Evolutionary conservation across 306 rosid species (phyloP).

Genomic region (Pyrus bretschneideri): DNA sequence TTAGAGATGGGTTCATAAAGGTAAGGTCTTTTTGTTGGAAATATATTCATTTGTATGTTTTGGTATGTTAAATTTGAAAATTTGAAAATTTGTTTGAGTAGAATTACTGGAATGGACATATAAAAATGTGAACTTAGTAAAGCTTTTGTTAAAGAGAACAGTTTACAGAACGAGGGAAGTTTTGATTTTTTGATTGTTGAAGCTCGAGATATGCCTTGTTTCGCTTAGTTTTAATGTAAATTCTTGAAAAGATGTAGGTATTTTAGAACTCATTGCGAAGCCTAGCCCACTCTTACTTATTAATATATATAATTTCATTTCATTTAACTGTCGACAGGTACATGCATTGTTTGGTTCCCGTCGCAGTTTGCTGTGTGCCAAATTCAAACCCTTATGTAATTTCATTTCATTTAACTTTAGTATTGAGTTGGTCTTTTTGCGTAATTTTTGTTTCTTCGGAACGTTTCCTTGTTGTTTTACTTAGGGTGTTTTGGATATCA

Average conservation of each 20-base stretch:
- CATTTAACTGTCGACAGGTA: background rate
- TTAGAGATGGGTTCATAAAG: slow-evolving; percentile 80
- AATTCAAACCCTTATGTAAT: background rate
- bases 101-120: background rate
- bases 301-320: background rate
- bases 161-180: background rate
- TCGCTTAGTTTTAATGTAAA: background rate
- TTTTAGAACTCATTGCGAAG: background rate
- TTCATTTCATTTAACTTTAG: background rate
- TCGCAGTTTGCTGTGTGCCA: background rate
- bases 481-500: slow-evolving; percentile 78
- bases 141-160: background rate
- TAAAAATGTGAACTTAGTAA: background rate
- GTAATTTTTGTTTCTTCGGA: background rate
- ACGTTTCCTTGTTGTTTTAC: slow-evolving; percentile 16
- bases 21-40: slow-evolving; percentile 18
- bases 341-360: background rate
- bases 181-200: background rate
- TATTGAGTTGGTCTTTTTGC: background rate
- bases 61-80: background rate
- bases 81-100: background rate
- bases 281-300: background rate
- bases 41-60: background rate
- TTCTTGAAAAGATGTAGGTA: background rate
- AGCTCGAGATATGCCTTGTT: background rate